Conservation (phyloP, 805 yeast genomes). For the Saccharomycopsis malanga region DNA sequence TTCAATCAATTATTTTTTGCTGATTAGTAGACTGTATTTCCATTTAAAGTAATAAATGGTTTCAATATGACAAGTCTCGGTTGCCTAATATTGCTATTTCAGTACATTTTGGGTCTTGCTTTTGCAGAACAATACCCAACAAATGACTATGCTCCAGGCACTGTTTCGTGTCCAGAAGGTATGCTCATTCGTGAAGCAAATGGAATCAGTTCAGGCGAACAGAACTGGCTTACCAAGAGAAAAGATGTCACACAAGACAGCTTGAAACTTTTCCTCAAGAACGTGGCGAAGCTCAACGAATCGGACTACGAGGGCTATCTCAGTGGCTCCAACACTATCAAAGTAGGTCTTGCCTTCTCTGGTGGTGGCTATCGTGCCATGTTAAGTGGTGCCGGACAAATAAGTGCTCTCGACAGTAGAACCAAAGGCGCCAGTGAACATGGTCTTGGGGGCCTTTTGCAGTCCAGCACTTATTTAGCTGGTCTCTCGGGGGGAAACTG, state of each 20-base stretch:
- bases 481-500: constrained; percentile 85
- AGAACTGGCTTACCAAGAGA: constrained; percentile 45
- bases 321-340: constrained; percentile 45
- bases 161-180: constrained; percentile 44
- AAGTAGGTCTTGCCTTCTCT: constrained; percentile 57
- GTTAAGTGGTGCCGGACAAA: constrained; percentile 77
- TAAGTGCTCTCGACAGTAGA: constrained; percentile 72
- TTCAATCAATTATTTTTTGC: too few relatives aligned
- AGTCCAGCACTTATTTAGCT: constrained; percentile 60
- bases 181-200: constrained; percentile 35
- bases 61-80: too few relatives aligned
- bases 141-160: constrained; percentile 48
- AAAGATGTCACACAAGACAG: constrained; percentile 39
- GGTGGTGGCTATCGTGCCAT: constrained; percentile 93
- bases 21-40: too few relatives aligned
- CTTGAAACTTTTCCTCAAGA: constrained; percentile 39
- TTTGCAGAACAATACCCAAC: too few relatives aligned
- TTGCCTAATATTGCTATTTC: too few relatives aligned
- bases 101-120: too few relatives aligned
- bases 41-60: too few relatives aligned
- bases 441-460: constrained; percentile 69
- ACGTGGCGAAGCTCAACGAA: constrained; percentile 25
- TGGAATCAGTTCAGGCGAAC: constrained; percentile 40
- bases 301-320: constrained; percentile 31
- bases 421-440: constrained; percentile 46